Evolutionary conservation across 2,329 filamentous ascomycete genomes (phyloP), one percentile per base, ranked within the genome.

Genomic region (Lasiodiplodia sp.): DNA sequence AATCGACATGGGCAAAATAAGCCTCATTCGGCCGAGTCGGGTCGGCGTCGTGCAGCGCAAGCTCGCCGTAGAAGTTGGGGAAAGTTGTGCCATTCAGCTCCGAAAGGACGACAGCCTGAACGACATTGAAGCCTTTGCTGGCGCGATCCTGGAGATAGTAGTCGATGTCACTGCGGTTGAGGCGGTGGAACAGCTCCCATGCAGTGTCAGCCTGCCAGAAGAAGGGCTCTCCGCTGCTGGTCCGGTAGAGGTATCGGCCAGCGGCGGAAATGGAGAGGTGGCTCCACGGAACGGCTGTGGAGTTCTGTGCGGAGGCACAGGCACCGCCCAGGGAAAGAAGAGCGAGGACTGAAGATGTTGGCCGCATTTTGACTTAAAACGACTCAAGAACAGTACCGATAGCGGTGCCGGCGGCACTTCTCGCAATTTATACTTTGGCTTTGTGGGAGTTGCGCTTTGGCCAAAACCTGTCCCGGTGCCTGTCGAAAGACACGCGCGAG

Each of bases 101-200:
- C 18, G 63, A 66, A 21, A 66, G 16, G 16, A 66, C 25, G 21
- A 66, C 63, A 11, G 63, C 34, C 23, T 66, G 63, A 10, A 66
- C 51, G 38, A 56, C 51, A 23, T 56, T 66, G 63, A 66, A 66
- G 11, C 63, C 63, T 14, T 57, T 66, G 34, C 34, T 44, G 4
- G 63, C 63, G 2, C 63, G 63, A 25, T 66, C 51, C 18, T 51
- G 28, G 31, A 66, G 63, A 10, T 66, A 66, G 6, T 31, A 18
- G 37, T 56, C 51, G 51, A 34, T 66, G 37, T 56, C 51, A 18
- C 21, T 56, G 34, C 63, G 51, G 52, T 47, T 57, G 10, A 66
- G 63, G 14, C 63, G 63, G 63, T 66, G 63, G 63, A 66, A 66
- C 18, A 56, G 52, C 37, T 66, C 63, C 63, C 63, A 66, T 10